These are phyloP conservation scores for Umbelopsis ramanniana DNA, from an alignment of 192 early-diverging fungal genomes.

Conservation along the genomic window DNA sequence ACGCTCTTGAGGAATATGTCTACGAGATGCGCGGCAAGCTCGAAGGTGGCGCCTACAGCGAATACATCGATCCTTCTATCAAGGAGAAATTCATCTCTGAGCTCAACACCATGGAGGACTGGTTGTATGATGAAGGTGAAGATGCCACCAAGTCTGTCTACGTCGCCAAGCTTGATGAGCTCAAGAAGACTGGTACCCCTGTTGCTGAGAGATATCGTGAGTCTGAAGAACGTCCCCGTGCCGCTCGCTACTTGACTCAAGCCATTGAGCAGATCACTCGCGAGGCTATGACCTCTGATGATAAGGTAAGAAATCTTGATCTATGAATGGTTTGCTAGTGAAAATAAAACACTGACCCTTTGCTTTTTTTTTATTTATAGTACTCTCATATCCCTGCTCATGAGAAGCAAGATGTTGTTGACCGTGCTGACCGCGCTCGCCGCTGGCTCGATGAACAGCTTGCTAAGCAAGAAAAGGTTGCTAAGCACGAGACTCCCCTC, in stretches of 20 bases:
- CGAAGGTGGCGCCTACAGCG: conserved; percentile 67
- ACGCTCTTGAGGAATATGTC: conserved; percentile 97
- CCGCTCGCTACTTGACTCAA: conserved; percentile 84
- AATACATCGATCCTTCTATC: conserved; percentile 74
- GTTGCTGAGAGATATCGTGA: conserved; percentile 82
- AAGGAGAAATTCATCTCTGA: conserved; percentile 70
- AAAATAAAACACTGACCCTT: background rate
- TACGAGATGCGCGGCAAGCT: conserved; percentile 93
- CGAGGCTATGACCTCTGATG: conserved; percentile 76
- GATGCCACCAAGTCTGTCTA: conserved; percentile 91
- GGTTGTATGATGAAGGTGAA: conserved; percentile 98
- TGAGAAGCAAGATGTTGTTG: conserved; percentile 83
- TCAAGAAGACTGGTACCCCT: conserved; percentile 85
- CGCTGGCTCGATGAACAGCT: conserved; percentile 88
- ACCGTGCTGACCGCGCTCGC: conserved; percentile 74
- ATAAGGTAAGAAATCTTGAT: conserved; percentile 42
- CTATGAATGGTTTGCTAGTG: background rate
- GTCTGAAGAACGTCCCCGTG: conserved; percentile 80
- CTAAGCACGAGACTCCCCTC: conserved; percentile 77
- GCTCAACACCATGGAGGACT: conserved; percentile 88
- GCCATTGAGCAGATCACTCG: conserved; percentile 72
- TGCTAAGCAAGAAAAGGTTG: conserved; percentile 71
- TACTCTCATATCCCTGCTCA: conserved; percentile 85
- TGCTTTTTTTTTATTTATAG: background rate
- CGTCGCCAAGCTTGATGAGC: conserved; percentile 73